Conservation (phyloP, 2,329 filamentous ascomycete genomes). For the Colletotrichum kahawae region DNA sequence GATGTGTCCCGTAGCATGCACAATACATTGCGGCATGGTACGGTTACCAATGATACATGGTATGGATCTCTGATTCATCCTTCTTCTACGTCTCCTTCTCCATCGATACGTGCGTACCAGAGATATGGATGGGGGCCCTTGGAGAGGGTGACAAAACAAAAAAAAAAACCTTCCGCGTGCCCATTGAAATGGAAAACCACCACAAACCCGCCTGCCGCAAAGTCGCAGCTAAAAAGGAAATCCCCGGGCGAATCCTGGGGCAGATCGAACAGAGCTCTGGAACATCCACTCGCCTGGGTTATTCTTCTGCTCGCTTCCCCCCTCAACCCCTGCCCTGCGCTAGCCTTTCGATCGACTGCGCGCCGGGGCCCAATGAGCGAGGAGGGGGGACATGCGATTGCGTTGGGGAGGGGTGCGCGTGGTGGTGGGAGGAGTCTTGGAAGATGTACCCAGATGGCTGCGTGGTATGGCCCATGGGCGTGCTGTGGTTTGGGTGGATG, state of each 20-base stretch:
- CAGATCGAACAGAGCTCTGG: constrained; percentile 22
- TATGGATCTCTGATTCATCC: no score
- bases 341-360: constrained; percentile 17
- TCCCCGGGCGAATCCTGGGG: constrained; percentile 15
- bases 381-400: neutral
- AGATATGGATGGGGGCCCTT: neutral
- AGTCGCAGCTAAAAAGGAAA: constrained; percentile 2
- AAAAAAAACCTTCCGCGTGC: neutral
- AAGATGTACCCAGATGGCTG: neutral
- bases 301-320: constrained; percentile 10
- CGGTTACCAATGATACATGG: neutral
- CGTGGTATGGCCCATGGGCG: neutral
- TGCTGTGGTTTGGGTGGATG: neutral
- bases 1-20: neutral
- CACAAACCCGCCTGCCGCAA: neutral
- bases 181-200: neutral
- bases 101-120: neutral
- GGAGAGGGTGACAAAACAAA: neutral
- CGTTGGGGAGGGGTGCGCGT: neutral
- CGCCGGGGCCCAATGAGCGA: constrained; percentile 10
- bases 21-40: neutral
- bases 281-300: constrained; percentile 17
- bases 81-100: neutral
- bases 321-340: constrained; percentile 8
- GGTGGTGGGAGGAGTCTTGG: neutral